These are phyloP conservation scores for Phellinidium pouzarii DNA, from an alignment of 1,284 basidiomycete species.

Conservation along the genomic window DNA sequence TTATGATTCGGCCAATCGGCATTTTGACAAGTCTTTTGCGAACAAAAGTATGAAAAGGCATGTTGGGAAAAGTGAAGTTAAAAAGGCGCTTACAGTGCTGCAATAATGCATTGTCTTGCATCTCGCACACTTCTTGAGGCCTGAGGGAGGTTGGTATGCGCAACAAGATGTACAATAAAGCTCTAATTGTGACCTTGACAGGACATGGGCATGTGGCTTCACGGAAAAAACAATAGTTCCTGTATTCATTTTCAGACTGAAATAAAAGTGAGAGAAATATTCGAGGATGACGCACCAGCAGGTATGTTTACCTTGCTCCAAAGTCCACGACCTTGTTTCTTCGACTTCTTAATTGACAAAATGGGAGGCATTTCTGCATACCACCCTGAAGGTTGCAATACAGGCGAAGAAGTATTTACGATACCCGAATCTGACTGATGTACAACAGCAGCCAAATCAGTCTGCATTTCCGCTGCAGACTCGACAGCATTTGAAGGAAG, in stretches of 20 bases:
- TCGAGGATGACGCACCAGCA: slow-evolving; percentile 31
- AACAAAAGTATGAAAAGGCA: slow-evolving; percentile 2
- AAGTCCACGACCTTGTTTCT: slow-evolving; percentile 25
- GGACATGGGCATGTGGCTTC: slow-evolving; percentile 54
- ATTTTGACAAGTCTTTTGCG: slow-evolving; percentile 64
- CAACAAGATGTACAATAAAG: slow-evolving; percentile 68
- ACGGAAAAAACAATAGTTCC: slow-evolving; percentile 53
- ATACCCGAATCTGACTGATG: too few relatives aligned
- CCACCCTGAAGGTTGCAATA: neutral
- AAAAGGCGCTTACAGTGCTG: slow-evolving; percentile 41
- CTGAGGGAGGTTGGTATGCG: slow-evolving; percentile 28
- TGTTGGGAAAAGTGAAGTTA: slow-evolving; percentile 1
- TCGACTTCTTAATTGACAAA: slow-evolving; percentile 4
- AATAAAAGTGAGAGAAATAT: neutral
- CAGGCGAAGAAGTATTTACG: too few relatives aligned
- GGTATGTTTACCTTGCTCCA: slow-evolving; percentile 29
- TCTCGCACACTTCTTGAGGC: slow-evolving; percentile 60
- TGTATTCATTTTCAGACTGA: slow-evolving; percentile 26
- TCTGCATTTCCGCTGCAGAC: too few relatives aligned
- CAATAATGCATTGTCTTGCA: slow-evolving; percentile 74
- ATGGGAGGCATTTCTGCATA: slow-evolving; percentile 10
- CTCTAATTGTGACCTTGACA: slow-evolving; percentile 59
- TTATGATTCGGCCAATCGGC: slow-evolving; percentile 75
- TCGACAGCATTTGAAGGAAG: too few relatives aligned
- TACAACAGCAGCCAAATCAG: too few relatives aligned